Evolutionary conservation across 345 rosid species (phyloP), one percentile per base, ranked within the genome.

Genomic region (Excoecaria agallocha): DNA sequence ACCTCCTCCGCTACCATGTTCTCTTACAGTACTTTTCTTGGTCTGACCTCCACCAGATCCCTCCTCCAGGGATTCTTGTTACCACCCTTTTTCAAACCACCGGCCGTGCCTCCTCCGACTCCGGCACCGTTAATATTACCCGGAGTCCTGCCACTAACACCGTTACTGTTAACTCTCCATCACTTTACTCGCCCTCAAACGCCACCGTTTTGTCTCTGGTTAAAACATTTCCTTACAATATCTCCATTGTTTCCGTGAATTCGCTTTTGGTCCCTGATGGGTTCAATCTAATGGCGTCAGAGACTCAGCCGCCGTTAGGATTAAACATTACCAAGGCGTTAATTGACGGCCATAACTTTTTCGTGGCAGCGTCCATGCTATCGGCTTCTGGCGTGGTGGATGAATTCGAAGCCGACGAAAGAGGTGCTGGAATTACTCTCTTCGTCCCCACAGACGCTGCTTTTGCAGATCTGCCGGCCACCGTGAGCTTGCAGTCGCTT

Each of bases 1-100:
- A 95, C 90, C 89, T 95, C 84, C 89, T 93, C 79, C 89, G 97
- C 71, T 93, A 87, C 85, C 91, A 95, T 77, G 82, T 93, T 71
- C 89, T 95, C 30, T 87, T 95, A 54, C 91, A 90, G 54, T 95
- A 81, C 89, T 75, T 93, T 79, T 90, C 96, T 35, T 79, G 78
- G 76, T 60, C 82, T 17, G 89, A 85, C 82, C 94, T 95, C 82
- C 87, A 73, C 25, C 81, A 87, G 62, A 79, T 93, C 75, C 85
- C 94, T 4, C 80, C 93, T 1, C 76, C 88, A 0, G 93, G 91
- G 3, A 9, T 77, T 64, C 84, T 88, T 67, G 84, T 91, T 46
- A 83, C 96, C 45, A 91, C 96, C 1, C 93, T 91, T 70, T 86
- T 85, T 85, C 96, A 88, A 52, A 86, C 96, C 59, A 91, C 96